Conservation (phyloP, 805 yeast species). For the Starmerella stellata region DNA sequence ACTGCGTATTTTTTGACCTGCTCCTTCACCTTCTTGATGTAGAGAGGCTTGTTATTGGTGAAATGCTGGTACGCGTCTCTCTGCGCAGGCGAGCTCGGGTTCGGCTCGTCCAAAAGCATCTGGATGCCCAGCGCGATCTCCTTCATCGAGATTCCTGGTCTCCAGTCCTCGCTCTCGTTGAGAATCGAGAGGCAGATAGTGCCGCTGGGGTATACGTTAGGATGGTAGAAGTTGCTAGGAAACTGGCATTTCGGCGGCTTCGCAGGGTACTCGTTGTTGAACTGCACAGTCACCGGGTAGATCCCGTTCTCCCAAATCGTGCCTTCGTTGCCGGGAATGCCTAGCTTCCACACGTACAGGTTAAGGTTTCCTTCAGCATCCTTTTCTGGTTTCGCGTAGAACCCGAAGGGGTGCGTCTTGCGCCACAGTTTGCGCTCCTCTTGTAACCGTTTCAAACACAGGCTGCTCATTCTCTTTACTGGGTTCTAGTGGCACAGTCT, state of each 20-base stretch:
- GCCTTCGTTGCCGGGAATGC: slow-evolving; percentile 80
- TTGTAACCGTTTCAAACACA: slow-evolving; percentile 68
- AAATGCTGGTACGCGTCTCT: slow-evolving; percentile 66
- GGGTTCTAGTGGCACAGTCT: no score
- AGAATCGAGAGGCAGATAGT: slow-evolving; percentile 83
- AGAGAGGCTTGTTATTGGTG: slow-evolving; percentile 44
- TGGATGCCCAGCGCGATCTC: slow-evolving; percentile 85
- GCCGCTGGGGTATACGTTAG: slow-evolving; percentile 94
- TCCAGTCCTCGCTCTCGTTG: slow-evolving; percentile 68
- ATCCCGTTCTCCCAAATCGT: slow-evolving; percentile 86
- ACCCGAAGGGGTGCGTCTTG: slow-evolving; percentile 95
- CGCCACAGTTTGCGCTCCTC: slow-evolving; percentile 97
- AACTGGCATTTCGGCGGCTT: slow-evolving; percentile 91
- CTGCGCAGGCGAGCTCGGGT: slow-evolving; percentile 93
- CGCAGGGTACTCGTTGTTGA: slow-evolving; percentile 82
- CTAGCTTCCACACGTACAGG: slow-evolving; percentile 78
- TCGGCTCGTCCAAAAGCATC: slow-evolving; percentile 74
- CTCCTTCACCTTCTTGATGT: slow-evolving; percentile 59
- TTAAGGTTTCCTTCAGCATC: slow-evolving; percentile 68
- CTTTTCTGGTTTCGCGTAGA: slow-evolving; percentile 77
- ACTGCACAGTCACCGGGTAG: slow-evolving; percentile 62
- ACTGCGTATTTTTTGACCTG: slow-evolving; percentile 53
- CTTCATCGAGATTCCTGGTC: slow-evolving; percentile 84
- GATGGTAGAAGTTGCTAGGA: slow-evolving; percentile 84
- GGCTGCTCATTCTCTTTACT: slow-evolving; percentile 18